Evolutionary conservation across 139 green algal genomes (phyloP), one percentile per base, ranked within the genome.

Genomic region (Chlamydomonas incerta): DNA sequence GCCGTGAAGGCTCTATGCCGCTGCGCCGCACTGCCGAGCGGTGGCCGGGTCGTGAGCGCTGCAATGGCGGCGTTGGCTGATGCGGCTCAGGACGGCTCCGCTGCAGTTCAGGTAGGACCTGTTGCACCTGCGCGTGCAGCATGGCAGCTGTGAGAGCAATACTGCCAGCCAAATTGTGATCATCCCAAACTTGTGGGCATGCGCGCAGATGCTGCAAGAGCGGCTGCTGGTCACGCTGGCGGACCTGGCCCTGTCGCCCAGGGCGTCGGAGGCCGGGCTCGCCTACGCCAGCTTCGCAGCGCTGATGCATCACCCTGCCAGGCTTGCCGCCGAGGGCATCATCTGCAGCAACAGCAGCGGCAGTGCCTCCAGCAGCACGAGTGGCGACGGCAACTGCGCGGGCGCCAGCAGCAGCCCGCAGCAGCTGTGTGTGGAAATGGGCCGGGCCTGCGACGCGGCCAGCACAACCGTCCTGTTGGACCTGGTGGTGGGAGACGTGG

Each of bases 401-500:
- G 41, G 41, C 8, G 41, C n/a, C n/a, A n/a, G 41, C 41, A 50
- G 41, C 41, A 50, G 41, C 41, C 41, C 8, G 5, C 41, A 50
- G 41, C 41, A 81, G 68, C 76, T 87, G 70, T 72, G 72, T 31
- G 41, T 35, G 21, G 79, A 75, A 1, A 87, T 90, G 86, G 86
- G 86, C 46, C 26, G 62, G 13, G 80, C 46, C 33, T 74, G 85
- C 34, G 79, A 71, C 37, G 80, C 72, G 15, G 52, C 57, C 2
- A 71, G 60, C n/a, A 81, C 74, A 11, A 65, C 79, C 0, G 80
- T 68, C 21, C 81, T 90, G 3, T 76, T 88, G 62, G 72, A 87
- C 63, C 8, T 87, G 72, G 33, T 82, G 26, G 72, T 34, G 29
- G 34, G 33, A 13, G 57, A 57, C 24, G 58, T 57, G 23, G 52